Percentiles rank a stretch among this genome's conserved stretches.
phyloP scores from a whole-genome alignment of 345 rosid genomes.

The Sisymbrium altissimum region DNA sequence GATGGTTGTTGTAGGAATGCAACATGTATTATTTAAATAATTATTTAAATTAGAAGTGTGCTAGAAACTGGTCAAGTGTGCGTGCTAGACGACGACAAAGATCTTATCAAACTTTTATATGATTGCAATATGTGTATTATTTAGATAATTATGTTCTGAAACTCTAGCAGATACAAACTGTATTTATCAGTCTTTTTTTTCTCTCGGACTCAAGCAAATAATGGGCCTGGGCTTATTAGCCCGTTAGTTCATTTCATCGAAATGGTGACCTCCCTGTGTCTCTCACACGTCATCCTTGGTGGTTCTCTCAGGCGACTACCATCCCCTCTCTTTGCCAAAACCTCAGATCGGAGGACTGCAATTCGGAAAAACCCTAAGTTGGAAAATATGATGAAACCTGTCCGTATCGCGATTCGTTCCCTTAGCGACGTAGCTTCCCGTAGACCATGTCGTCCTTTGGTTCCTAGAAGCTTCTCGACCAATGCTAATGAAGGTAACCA shows the following conservation, averaged over 20 bases:
- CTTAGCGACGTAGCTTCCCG: slow-evolving; percentile 18
- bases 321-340: slow-evolving; percentile 9
- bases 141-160: too few species aligned
- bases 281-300: not conserved
- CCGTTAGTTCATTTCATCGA: not conserved
- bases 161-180: too few species aligned
- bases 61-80: too few species aligned
- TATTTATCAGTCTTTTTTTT: not conserved
- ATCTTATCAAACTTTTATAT: too few species aligned
- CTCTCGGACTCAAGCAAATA: not conserved
- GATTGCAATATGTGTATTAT: too few species aligned
- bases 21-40: too few species aligned
- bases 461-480: slow-evolving; percentile 34
- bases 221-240: not conserved
- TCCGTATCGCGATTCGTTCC: slow-evolving; percentile 31
- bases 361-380: slow-evolving; percentile 21
- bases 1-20: too few species aligned
- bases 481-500: slow-evolving; percentile 35
- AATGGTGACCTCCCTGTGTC: not conserved
- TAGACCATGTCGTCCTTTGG: slow-evolving; percentile 18
- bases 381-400: slow-evolving; percentile 37
- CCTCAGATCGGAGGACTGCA: slow-evolving; percentile 29
- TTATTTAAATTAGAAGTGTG: too few species aligned
- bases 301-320: not conserved
- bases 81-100: too few species aligned